These are phyloP conservation scores for Cardamine occulta DNA, from an alignment of 345 rosid genomes.

Conservation along the genomic window DNA sequence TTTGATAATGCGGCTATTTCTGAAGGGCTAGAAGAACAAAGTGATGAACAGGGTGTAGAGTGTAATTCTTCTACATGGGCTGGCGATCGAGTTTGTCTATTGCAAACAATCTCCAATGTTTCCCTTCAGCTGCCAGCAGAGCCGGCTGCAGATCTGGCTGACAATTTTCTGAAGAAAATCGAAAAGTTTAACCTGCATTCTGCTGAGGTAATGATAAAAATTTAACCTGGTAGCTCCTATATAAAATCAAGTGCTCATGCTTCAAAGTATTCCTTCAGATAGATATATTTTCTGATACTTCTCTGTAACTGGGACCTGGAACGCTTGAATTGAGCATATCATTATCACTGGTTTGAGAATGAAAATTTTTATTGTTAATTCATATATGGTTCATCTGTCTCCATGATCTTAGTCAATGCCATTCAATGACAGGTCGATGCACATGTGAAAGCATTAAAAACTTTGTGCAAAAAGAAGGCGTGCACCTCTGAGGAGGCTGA, in stretches of 20 bases:
- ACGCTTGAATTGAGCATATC: constrained; percentile 11
- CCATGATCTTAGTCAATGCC: constrained; percentile 30
- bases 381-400: constrained; percentile 3
- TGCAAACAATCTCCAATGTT: constrained; percentile 91
- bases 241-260: constrained; percentile 11
- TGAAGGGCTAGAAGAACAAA: constrained; percentile 43
- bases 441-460: constrained; percentile 88
- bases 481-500: constrained; percentile 62
- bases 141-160: constrained; percentile 89
- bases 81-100: constrained; percentile 84
- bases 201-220: constrained; percentile 69
- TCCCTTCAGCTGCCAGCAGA: constrained; percentile 81
- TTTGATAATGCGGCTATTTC: constrained; percentile 13
- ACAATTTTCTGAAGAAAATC: constrained; percentile 74
- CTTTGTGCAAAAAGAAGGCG: constrained; percentile 79
- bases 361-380: neutral
- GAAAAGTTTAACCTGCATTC: constrained; percentile 84
- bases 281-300: constrained; percentile 11
- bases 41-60: constrained; percentile 48
- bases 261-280: neutral
- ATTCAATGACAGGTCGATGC: constrained; percentile 79
- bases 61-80: constrained; percentile 78
- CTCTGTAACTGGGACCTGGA: constrained; percentile 21
- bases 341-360: constrained; percentile 2
- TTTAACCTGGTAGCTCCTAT: neutral